phyloP scores from a whole-genome alignment of 495 filamentous ascomycete species.

The Choiromyces venosus region DNA sequence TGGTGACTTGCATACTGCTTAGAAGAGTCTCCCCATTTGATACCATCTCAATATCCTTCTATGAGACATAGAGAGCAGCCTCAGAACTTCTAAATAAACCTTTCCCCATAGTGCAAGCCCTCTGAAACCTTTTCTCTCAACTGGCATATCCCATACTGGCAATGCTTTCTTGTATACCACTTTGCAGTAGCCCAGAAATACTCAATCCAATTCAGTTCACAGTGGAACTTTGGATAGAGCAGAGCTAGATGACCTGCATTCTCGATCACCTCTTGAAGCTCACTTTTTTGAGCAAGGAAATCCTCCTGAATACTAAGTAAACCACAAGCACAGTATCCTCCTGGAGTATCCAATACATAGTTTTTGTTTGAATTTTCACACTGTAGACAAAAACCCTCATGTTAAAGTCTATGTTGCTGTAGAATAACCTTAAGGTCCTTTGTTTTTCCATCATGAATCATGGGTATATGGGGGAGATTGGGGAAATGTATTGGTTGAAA shows the following conservation, averaged over 20 bases:
- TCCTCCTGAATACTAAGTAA: conserved; percentile 1
- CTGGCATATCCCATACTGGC: conserved; percentile 2
- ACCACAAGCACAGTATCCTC: neutral
- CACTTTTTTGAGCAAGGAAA: neutral
- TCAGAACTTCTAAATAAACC: conserved; percentile 4
- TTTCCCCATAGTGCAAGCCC: neutral
- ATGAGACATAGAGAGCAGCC: neutral
- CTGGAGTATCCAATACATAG: neutral
- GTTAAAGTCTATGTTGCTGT: conserved; percentile 13
- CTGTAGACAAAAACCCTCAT: neutral
- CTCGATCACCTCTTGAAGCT: conserved; percentile 3
- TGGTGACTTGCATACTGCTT: too few species aligned
- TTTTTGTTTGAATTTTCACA: neutral
- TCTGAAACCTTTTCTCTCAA: conserved; percentile 8
- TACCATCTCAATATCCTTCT: neutral
- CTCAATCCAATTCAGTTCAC: conserved; percentile 9
- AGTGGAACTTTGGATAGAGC: neutral
- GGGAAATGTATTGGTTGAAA: conserved; percentile 5
- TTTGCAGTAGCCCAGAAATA: conserved; percentile 11
- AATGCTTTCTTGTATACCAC: conserved; percentile 7
- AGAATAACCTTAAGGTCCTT: conserved; percentile 13
- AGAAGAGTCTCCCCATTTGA: too few species aligned
- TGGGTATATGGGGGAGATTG: neutral
- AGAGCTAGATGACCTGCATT: neutral
- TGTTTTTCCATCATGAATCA: neutral